phyloP scores from a whole-genome alignment of 2,329 filamentous ascomycete genomes.

The Cordyceps cicadae region DNA sequence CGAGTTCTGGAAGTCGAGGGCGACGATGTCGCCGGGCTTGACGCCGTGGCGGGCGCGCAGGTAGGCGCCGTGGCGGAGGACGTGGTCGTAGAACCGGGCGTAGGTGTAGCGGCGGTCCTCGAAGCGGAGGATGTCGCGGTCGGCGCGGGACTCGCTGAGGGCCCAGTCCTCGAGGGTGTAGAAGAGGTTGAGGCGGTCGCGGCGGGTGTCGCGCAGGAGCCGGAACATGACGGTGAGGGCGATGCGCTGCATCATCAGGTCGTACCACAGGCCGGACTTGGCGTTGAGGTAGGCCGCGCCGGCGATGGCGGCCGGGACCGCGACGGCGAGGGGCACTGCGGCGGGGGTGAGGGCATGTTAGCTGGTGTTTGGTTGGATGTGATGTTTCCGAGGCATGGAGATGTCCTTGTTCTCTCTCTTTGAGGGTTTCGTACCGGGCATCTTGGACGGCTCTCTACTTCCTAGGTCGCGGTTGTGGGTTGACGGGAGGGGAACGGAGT shows the following conservation, averaged over 20 bases:
- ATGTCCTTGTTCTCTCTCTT: neutral
- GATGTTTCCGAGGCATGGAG: neutral
- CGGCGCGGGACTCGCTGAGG: slow-evolving; percentile 38
- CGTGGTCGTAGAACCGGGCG: slow-evolving; percentile 62
- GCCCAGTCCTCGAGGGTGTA: slow-evolving; percentile 66
- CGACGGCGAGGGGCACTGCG: slow-evolving; percentile 44
- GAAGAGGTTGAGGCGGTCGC: slow-evolving; percentile 61
- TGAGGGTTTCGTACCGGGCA: neutral
- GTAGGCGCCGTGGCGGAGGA: slow-evolving; percentile 68
- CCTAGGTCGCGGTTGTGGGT: neutral
- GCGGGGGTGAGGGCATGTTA: neutral
- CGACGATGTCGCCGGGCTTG: slow-evolving; percentile 66
- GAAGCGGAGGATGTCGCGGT: slow-evolving; percentile 56
- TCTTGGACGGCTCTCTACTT: neutral
- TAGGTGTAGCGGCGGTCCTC: slow-evolving; percentile 64
- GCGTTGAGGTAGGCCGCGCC: slow-evolving; percentile 73
- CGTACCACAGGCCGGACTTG: slow-evolving; percentile 57
- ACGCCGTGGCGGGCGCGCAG: slow-evolving; percentile 56
- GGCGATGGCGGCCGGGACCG: slow-evolving; percentile 55
- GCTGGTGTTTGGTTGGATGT: neutral
- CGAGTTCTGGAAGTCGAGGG: slow-evolving; percentile 73
- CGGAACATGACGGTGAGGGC: slow-evolving; percentile 38
- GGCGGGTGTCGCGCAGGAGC: slow-evolving; percentile 39
- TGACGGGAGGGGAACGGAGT: neutral
- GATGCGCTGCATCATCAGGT: slow-evolving; percentile 51